phyloP scores from a whole-genome alignment of 306 rosid species.

The Vigna hirtella region DNA sequence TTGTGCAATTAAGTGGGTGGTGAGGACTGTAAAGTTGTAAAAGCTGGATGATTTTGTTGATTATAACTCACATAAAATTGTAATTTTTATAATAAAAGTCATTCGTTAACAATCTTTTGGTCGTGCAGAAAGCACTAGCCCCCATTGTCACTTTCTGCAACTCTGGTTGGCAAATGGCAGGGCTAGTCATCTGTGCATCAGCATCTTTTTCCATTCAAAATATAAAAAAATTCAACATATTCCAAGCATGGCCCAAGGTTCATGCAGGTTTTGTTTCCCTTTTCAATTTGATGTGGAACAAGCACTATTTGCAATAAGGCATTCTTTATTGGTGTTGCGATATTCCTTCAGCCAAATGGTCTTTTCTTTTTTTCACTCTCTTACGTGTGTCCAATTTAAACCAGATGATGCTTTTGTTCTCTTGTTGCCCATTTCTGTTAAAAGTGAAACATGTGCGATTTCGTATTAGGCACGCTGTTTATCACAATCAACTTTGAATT shows the following conservation, averaged over 20 bases:
- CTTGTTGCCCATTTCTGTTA: not conserved
- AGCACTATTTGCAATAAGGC: constrained; percentile 36
- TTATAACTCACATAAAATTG: constrained; percentile 60
- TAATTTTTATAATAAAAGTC: constrained; percentile 65
- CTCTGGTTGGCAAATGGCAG: constrained; percentile 45
- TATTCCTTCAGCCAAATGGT: constrained; percentile 37
- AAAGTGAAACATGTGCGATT: constrained; percentile 30
- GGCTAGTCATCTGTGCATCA: constrained; percentile 49
- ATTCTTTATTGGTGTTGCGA: constrained; percentile 40
- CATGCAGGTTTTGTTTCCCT: constrained; percentile 27
- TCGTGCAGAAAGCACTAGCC: constrained; percentile 48
- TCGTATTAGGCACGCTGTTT: constrained; percentile 38
- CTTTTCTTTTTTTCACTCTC: not conserved
- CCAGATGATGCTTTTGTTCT: constrained; percentile 35
- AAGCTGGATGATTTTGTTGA: constrained; percentile 73
- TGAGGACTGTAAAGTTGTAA: constrained; percentile 82
- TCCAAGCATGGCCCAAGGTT: constrained; percentile 41
- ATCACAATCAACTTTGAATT: constrained; percentile 45
- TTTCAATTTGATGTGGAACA: constrained; percentile 44
- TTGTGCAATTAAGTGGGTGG: constrained; percentile 62
- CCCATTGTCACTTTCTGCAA: constrained; percentile 48
- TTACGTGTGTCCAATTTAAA: constrained; percentile 40
- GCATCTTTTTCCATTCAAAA: constrained; percentile 51
- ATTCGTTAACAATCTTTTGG: constrained; percentile 53
- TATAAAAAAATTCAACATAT: constrained; percentile 21